Evolutionary conservation across 2,329 filamentous ascomycete species (phyloP).

Genomic region (Aspergillus brasiliensis): DNA sequence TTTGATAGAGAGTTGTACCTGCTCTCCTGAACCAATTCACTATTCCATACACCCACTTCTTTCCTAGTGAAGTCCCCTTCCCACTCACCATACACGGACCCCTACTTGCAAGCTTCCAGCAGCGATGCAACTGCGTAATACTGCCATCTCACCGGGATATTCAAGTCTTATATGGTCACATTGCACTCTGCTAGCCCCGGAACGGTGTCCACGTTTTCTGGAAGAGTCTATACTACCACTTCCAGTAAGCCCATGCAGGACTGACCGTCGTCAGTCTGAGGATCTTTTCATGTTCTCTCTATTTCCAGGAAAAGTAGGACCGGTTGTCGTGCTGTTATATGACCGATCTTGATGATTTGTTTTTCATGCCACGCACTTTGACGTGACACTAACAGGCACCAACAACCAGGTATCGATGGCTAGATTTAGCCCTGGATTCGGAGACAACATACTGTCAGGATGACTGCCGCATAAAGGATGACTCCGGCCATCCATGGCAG

Average conservation of each 20-base stretch:
- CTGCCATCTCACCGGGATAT: no score
- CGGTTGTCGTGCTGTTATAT: not conserved
- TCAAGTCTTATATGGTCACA: no score
- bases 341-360: not conserved
- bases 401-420: not conserved
- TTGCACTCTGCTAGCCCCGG: no score
- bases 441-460: not conserved
- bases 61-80: no score
- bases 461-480: slow-evolving; percentile 2
- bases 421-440: not conserved
- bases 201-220: no score
- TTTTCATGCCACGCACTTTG: not conserved
- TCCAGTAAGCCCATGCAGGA: not conserved
- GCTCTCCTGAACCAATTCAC: no score
- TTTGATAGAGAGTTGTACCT: no score
- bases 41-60: no score
- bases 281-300: not conserved
- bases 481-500: slow-evolving; percentile 15
- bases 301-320: not conserved
- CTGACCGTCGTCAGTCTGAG: not conserved
- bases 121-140: no score
- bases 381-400: not conserved
- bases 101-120: no score
- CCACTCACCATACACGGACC: no score
- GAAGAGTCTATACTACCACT: not conserved